These are phyloP conservation scores for Acanthamoeba healyi DNA, from an alignment of 208 protist species.

Conservation along the genomic window DNA sequence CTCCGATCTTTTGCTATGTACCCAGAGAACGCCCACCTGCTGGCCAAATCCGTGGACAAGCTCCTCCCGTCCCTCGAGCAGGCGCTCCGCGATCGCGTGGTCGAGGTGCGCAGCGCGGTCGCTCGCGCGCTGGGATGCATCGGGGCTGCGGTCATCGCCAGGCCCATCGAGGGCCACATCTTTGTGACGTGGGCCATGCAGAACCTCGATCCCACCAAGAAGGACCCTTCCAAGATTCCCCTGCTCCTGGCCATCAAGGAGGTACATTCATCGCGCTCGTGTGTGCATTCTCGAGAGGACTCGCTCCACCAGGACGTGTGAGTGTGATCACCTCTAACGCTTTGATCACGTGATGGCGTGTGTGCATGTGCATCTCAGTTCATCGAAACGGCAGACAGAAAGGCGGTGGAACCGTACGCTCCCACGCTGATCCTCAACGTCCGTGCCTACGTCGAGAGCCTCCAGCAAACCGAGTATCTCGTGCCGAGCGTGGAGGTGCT, in stretches of 20 bases:
- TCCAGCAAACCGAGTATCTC: conserved; percentile 11
- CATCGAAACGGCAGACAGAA: conserved; percentile 45
- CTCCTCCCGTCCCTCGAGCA: conserved; percentile 42
- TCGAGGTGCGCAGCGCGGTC: background rate
- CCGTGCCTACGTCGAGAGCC: conserved; percentile 11
- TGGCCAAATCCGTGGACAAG: conserved; percentile 50
- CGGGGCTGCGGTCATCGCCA: background rate
- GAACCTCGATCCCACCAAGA: conserved; percentile 5
- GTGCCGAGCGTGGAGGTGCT: conserved; percentile 27
- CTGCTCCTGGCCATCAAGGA: conserved; percentile 13
- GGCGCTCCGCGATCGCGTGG: background rate
- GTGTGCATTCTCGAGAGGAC: too few species aligned
- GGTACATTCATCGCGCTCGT: background rate
- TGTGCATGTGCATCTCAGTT: too few species aligned
- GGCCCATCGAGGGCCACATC: background rate
- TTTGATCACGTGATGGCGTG: too few species aligned
- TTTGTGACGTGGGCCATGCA: conserved; percentile 46
- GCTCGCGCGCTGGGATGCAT: background rate
- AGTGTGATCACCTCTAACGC: too few species aligned
- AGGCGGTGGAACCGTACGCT: conserved; percentile 27
- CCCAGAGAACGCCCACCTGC: background rate
- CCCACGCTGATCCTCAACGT: conserved; percentile 18
- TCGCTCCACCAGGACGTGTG: too few species aligned
- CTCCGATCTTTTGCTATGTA: background rate
- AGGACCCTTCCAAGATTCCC: background rate